Base-by-base conservation (phyloP, 768 basidiomycete genomes). In the Mycena epipterygia region DNA sequence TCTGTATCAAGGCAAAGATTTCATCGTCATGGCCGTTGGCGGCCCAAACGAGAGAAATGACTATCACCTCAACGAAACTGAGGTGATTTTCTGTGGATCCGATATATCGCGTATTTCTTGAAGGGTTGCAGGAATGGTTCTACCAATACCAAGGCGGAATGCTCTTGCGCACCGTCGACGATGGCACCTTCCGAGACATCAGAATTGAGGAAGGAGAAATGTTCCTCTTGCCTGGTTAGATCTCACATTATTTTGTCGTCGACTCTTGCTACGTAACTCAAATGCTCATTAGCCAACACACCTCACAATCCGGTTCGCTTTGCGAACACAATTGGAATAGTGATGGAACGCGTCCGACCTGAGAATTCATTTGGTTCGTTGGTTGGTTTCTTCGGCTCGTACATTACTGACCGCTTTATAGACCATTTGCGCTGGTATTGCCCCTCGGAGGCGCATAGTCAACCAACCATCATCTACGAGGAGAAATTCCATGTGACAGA, bases 241-340 rank as follows among this genome's bases (percentile, higher is more conserved):
- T 59, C 86, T 76, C 11, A 27, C 42, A 52, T 17, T 23, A n/a
- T n/a, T 60, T 64, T n/a, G 19, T 3, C 23, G 32, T 29, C 56
- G n/a, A n/a, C n/a, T n/a, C n/a, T n/a, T n/a, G n/a, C n/a, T n/a
- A n/a, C n/a, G n/a, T n/a, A n/a, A n/a, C n/a, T n/a, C n/a, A n/a
- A n/a, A n/a, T n/a, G n/a, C n/a, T n/a, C n/a, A n/a, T n/a, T 73
- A 97, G 97, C 91, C 1, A 98, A 98, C 78, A 98, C 95, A 0
- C 97, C 97, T 0, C 97, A 99, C 81, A 98, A 97, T 76, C 97
- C 97, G 13, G 92, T 97, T 32, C 89, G 97, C 23, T 97, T 92
- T 75, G 91, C 91, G 1, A 85, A 98, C 79, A 98, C 97, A 0
- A 90, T 98, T 53, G 97, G 97, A 1, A 85, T 98, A 16, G 97